Percentiles rank a stretch among this genome's conserved stretches.
phyloP scores from a whole-genome alignment of 163 green algal genomes.

The Botryococcus braunii region DNA sequence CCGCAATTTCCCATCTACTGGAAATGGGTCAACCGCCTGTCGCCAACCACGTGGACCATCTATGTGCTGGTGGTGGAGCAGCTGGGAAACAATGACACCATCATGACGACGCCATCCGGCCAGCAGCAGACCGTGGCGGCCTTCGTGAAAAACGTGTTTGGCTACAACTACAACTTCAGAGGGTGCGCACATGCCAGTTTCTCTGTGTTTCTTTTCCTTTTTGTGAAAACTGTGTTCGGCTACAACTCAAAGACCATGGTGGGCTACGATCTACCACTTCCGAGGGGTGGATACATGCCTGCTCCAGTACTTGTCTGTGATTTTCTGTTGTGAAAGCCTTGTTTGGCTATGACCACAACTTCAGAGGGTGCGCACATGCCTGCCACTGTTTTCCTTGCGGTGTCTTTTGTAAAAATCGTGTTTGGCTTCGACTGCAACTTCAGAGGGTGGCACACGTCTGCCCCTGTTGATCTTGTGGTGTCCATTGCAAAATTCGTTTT shows the following conservation, averaged over 20 bases:
- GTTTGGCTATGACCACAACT: conserved; percentile 25
- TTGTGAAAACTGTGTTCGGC: background rate
- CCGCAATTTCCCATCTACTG: conserved; percentile 8
- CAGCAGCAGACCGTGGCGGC: background rate
- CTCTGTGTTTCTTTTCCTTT: background rate
- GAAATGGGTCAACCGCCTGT: conserved; percentile 21
- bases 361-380: conserved; percentile 11
- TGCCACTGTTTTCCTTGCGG: background rate
- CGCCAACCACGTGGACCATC: conserved; percentile 22
- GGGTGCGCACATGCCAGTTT: conserved; percentile 4
- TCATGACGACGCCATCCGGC: background rate
- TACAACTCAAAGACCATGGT: background rate
- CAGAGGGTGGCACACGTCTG: background rate
- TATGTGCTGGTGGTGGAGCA: conserved; percentile 21
- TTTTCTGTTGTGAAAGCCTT: conserved; percentile 7
- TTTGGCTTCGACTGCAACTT: background rate
- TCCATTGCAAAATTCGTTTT: conserved; percentile 11
- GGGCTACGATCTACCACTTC: background rate
- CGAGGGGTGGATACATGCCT: background rate
- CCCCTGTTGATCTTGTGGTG: background rate
- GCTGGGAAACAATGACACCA: conserved; percentile 10
- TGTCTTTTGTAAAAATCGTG: background rate
- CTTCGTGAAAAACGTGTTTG: conserved; percentile 17
- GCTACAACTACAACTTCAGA: conserved; percentile 22
- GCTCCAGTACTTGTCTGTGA: background rate